Evolutionary conservation across 139 green algal species (phyloP).

Genomic region (Ettlia oleoabundans): DNA sequence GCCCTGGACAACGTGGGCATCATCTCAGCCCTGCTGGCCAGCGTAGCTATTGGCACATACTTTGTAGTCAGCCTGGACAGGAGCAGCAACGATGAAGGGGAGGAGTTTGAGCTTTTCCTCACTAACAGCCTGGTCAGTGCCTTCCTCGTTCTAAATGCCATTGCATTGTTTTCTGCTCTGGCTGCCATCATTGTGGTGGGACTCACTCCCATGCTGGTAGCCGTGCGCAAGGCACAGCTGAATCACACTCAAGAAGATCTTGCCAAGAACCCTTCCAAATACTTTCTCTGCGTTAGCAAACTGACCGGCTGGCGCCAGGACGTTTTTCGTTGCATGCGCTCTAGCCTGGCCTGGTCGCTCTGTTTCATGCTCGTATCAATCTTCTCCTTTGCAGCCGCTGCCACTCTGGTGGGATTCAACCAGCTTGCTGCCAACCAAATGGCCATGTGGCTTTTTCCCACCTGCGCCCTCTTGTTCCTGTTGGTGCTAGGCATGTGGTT

Average conservation of each 20-base stretch:
- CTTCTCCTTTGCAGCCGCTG: background rate
- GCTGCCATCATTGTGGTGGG: slow-evolving; percentile 7
- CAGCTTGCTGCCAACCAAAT: background rate
- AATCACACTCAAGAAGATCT: background rate
- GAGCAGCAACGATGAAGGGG: background rate
- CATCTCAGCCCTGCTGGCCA: background rate
- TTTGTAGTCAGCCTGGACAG: background rate
- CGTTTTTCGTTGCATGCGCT: background rate
- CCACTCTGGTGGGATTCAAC: background rate
- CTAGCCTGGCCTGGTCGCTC: background rate
- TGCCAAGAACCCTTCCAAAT: background rate
- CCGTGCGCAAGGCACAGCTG: background rate
- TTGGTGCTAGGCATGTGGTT: background rate
- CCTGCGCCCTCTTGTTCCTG: background rate
- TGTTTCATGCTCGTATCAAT: background rate
- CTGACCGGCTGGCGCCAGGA: background rate
- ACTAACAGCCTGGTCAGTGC: background rate
- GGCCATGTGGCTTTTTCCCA: slow-evolving; percentile 8
- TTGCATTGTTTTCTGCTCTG: background rate
- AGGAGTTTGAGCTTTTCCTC: background rate
- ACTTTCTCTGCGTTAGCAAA: background rate
- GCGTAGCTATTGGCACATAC: background rate
- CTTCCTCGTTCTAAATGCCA: background rate
- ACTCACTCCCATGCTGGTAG: background rate
- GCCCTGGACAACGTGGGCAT: slow-evolving; percentile 9